A percentile compares a stretch with the other conserved stretches of the same genome.
These are phyloP conservation scores for Amauroascus verrucosus DNA, from an alignment of 2,329 filamentous ascomycete genomes.

Conservation along the genomic window DNA sequence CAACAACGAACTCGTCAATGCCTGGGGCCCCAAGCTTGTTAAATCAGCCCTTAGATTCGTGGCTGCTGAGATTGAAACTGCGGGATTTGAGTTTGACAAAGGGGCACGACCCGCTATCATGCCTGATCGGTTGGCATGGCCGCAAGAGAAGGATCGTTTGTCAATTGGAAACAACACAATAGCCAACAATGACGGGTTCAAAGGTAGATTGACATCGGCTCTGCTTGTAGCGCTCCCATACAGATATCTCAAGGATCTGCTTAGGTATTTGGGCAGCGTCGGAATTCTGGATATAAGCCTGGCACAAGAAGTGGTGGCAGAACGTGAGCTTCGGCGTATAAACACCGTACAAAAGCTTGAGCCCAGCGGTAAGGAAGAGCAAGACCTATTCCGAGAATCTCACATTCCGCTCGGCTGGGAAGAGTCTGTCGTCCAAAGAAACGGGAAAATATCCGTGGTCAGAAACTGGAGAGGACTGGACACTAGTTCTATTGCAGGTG, in stretches of 20 bases:
- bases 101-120: constrained; percentile 20
- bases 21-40: constrained; percentile 16
- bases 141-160: background rate
- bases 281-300: constrained; percentile 16
- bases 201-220: constrained; percentile 19
- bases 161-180: background rate
- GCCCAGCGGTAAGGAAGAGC: background rate
- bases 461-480: background rate
- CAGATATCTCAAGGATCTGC: constrained; percentile 17
- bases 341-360: background rate
- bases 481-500: background rate
- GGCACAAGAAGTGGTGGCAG: constrained; percentile 20
- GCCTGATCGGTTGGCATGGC: constrained; percentile 22
- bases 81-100: constrained; percentile 21
- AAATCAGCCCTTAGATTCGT: constrained; percentile 22
- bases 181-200: background rate
- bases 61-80: constrained; percentile 14
- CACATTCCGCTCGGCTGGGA: constrained; percentile 1
- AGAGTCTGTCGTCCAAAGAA: background rate
- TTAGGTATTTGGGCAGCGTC: constrained; percentile 18
- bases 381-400: background rate
- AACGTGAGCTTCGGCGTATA: constrained; percentile 24
- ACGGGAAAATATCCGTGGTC: background rate
- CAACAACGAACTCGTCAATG: constrained; percentile 8
- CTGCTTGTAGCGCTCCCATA: constrained; percentile 25